Evolutionary conservation across 2,329 filamentous ascomycete species (phyloP), one percentile per base, ranked within the genome.

Genomic region (Neoascochyta sp.): DNA sequence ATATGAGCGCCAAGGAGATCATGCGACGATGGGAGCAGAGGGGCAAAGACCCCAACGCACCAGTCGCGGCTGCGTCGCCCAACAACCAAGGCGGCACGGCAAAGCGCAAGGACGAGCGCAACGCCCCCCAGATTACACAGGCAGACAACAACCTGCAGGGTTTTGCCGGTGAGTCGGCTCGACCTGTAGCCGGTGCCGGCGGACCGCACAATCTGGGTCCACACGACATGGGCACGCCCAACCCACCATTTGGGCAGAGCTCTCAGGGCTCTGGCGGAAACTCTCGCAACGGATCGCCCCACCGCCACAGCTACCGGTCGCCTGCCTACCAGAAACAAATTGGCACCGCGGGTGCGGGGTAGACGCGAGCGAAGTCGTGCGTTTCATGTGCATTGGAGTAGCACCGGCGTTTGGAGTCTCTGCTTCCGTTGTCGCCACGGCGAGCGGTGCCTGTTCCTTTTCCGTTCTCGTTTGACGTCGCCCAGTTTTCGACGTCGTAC

Each of bases 1-100:
- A 98, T 38, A 81, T 95, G 41, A 95, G 90, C 2, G 94, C 89
- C 5, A 98, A 98, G 63, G 92, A 98, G 54, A 96, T 98, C 32
- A 74, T 98, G 29, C 94, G 90, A 61, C 80, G 87, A 34, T 95
- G 93, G 64, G 88, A 88, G 27, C 86, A 94, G 54, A 82, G 92
- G 41, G 80, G 66, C 65, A 84, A 69, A 76, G 67, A 66, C 70
- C 63, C 76, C 79, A 64, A 66, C 73, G 52, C 67, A 73, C 60
- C 72, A 79, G 33, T 34, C 73, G 53, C 66, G 73, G 56, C 67
- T 50, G 18, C 42, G 4, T 54, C 53, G 4, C 60, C 45, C 62
- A 60, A 67, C 15, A 50, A 53, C 23, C 52, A 45, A 22, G 41
- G 47, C 5, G 50, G 48, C 72, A 63, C 68, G 73, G 63, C 71